A percentile compares a stretch with the other conserved stretches of the same genome.
Evolutionary conservation across 495 filamentous ascomycete genomes (phyloP).

Genomic region (Annulohypoxylon nitens): DNA sequence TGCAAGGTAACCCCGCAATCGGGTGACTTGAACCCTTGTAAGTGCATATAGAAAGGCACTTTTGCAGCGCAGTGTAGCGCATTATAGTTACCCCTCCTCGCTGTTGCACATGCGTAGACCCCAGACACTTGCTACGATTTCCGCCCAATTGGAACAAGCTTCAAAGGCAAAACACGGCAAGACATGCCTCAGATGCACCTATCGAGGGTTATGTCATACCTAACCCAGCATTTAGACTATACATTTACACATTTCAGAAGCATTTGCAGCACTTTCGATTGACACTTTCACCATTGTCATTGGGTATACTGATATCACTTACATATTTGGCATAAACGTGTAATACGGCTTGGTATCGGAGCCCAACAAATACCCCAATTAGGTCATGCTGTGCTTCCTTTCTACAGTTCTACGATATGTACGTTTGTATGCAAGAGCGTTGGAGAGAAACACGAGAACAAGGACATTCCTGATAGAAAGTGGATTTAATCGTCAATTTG

Average conservation of each 20-base stretch:
- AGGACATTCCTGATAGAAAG: neutral
- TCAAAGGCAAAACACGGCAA: neutral
- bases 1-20: constrained; percentile 45
- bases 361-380: constrained; percentile 3
- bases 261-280: neutral
- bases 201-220: constrained; percentile 11
- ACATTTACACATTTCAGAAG: neutral
- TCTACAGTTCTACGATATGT: neutral
- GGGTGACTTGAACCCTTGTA: constrained; percentile 17
- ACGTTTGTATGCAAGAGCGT: constrained; percentile 7
- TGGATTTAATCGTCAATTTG: neutral
- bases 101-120: neutral
- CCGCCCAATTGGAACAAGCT: neutral
- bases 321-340: neutral
- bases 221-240: neutral
- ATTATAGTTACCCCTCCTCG: neutral
- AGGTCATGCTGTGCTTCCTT: neutral
- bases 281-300: too few relatives aligned
- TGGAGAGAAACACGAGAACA: neutral
- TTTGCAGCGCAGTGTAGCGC: too few relatives aligned
- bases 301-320: neutral
- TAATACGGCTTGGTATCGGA: too few relatives aligned
- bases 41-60: neutral
- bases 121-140: neutral
- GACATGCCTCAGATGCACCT: neutral